phyloP scores from a whole-genome alignment of 73 alveolate genomes.

The Tetrahymena borealis region DNA sequence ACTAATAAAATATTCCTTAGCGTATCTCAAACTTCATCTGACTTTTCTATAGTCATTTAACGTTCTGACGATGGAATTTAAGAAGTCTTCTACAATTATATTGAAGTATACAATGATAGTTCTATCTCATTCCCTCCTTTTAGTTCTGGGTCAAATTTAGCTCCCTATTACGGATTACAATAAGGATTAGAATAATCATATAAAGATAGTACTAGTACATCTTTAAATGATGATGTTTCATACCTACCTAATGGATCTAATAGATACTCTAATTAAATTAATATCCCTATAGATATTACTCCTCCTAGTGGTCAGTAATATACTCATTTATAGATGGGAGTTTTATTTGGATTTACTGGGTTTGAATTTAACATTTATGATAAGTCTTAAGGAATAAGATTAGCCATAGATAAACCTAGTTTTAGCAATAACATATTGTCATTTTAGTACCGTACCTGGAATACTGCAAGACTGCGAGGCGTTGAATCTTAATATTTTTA shows the following conservation, averaged over 20 bases:
- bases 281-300: neutral
- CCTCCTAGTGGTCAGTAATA: neutral
- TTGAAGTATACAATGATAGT: neutral
- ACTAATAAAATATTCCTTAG: neutral
- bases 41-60: neutral
- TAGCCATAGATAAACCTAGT: neutral
- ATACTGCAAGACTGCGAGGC: neutral
- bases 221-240: neutral
- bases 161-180: neutral
- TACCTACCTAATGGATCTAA: neutral
- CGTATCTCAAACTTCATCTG: neutral
- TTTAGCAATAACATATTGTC: neutral
- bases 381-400: neutral
- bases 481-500: neutral
- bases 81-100: neutral
- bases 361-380: neutral
- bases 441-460: neutral
- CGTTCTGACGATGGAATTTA: neutral
- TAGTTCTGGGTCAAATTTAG: neutral
- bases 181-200: neutral
- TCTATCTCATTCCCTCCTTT: neutral
- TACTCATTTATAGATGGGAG: neutral
- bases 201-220: neutral
- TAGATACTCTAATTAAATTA: neutral
- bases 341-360: neutral